These are phyloP conservation scores for Paradendryphiella salina DNA, from an alignment of 2,329 filamentous ascomycete species.

Conservation along the genomic window DNA sequence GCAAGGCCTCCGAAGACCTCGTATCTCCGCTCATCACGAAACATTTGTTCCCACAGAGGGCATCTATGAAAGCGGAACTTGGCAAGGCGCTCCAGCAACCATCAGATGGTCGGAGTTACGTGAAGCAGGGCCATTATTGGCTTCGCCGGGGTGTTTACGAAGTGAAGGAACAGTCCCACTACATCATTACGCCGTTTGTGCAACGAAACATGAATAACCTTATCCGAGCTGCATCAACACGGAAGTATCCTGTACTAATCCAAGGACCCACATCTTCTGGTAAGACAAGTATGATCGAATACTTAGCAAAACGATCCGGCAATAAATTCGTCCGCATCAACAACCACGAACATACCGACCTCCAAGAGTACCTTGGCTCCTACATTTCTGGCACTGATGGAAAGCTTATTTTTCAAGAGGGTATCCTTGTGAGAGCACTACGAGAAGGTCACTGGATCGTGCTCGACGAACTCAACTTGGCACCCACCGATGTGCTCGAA, in stretches of 20 bases:
- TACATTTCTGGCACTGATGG: slow-evolving; percentile 88
- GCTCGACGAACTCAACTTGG: slow-evolving; percentile 93
- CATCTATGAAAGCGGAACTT: slow-evolving; percentile 71
- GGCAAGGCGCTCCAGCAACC: slow-evolving; percentile 78
- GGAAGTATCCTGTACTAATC: slow-evolving; percentile 89
- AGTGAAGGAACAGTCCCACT: slow-evolving; percentile 76
- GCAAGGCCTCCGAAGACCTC: slow-evolving; percentile 76
- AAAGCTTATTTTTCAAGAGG: slow-evolving; percentile 87
- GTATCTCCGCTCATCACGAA: slow-evolving; percentile 79
- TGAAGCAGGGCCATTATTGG: slow-evolving; percentile 90
- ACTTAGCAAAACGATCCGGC: slow-evolving; percentile 92
- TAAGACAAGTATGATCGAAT: slow-evolving; percentile 99
- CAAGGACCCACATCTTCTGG: slow-evolving; percentile 96
- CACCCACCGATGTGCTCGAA: slow-evolving; percentile 94
- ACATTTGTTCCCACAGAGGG: slow-evolving; percentile 72
- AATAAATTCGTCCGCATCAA: slow-evolving; percentile 99
- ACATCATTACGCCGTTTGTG: slow-evolving; percentile 95
- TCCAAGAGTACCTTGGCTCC: slow-evolving; percentile 95
- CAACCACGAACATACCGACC: slow-evolving; percentile 97
- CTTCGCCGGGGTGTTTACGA: slow-evolving; percentile 72
- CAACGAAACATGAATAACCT: slow-evolving; percentile 93
- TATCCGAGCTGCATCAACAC: slow-evolving; percentile 88
- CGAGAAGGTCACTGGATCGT: slow-evolving; percentile 97
- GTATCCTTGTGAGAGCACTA: slow-evolving; percentile 87
- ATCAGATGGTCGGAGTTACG: slow-evolving; percentile 73